phyloP scores from a whole-genome alignment of 306 rosid species.

The Sophora flavescens region DNA sequence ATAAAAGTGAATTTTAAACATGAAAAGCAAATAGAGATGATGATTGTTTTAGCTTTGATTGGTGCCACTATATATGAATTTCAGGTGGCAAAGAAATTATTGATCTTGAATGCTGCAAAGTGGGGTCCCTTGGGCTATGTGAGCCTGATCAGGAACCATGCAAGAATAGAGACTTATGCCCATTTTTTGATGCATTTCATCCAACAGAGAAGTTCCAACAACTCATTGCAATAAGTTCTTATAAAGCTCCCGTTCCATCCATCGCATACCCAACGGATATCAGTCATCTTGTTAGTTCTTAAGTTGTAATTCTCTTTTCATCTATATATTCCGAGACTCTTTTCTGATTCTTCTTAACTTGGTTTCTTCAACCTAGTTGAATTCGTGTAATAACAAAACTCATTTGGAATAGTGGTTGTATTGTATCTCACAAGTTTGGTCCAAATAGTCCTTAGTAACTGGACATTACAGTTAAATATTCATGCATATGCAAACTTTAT shows the following conservation, averaged over 20 bases:
- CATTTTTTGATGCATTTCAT: constrained; percentile 59
- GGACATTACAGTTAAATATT: no score
- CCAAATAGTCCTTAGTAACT: no score
- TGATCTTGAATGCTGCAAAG: constrained; percentile 45
- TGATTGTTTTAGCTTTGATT: constrained; percentile 6
- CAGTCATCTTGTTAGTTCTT: constrained; percentile 30
- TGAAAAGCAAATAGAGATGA: constrained; percentile 1
- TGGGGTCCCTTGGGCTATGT: constrained; percentile 43
- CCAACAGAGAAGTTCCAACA: constrained; percentile 43
- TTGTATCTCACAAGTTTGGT: no score
- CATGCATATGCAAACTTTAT: no score
- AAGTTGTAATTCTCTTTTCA: background rate
- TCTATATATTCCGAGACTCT: no score
- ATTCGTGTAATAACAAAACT: no score
- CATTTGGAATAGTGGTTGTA: no score
- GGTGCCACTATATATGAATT: constrained; percentile 14
- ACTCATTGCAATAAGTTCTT: constrained; percentile 29
- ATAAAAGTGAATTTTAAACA: background rate
- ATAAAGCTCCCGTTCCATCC: constrained; percentile 19
- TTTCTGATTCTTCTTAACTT: no score
- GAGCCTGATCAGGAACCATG: constrained; percentile 39
- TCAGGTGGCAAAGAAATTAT: constrained; percentile 3
- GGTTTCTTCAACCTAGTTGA: no score
- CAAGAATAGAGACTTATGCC: background rate
- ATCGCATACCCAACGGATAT: constrained; percentile 50